Evolutionary conservation across 371 early-diverging fungal species (phyloP), one percentile per base, ranked within the genome.

Genomic region (Mucor circinelloides): DNA sequence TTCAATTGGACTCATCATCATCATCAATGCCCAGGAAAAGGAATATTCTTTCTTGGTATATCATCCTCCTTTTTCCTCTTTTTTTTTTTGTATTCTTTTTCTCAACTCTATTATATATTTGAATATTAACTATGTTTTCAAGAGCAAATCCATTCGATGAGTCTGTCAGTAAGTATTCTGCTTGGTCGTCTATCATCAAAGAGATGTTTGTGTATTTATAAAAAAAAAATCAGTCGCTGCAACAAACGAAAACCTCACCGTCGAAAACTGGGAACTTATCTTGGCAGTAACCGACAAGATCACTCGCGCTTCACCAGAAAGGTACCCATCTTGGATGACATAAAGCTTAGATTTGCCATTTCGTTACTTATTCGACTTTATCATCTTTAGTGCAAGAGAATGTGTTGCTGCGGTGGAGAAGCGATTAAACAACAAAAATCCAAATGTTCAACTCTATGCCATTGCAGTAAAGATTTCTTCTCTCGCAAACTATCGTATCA

Each of bases 231-330:
- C 74, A 92, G 92, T 80, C 64, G 83, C 88, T 64, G 97, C 98
- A 13, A 97, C 98, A 5, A 89, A 90, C 77, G 97, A 97, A 74
- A 93, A 88, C 52, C 88, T 95, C 71, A 94, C 96, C 1, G 83
- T 88, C 36, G 98, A 98, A 80, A 94, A 98, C 81, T 98, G 98
- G 98, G 90, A 90, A 56, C 82, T 91, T 30, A 93, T 95, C 66
- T 88, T 94, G 55, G 86, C 88, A 60, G 92, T 98, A 28, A 95
- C 96, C 74, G 97, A 98, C 71, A 86, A 89, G 60, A 91, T 95
- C 3, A 86, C 89, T 68, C 78, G 73, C 60, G 76, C 77, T 19
- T 66, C 80, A 57, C 75, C 84, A 19, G 84, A 84, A 23, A 74
- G 76, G 84, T 84, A 80, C 63, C 13, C 15, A 12, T n/a, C n/a